Conservation (phyloP, 2,329 filamentous ascomycete genomes). For the Aspergillus amoenus region DNA sequence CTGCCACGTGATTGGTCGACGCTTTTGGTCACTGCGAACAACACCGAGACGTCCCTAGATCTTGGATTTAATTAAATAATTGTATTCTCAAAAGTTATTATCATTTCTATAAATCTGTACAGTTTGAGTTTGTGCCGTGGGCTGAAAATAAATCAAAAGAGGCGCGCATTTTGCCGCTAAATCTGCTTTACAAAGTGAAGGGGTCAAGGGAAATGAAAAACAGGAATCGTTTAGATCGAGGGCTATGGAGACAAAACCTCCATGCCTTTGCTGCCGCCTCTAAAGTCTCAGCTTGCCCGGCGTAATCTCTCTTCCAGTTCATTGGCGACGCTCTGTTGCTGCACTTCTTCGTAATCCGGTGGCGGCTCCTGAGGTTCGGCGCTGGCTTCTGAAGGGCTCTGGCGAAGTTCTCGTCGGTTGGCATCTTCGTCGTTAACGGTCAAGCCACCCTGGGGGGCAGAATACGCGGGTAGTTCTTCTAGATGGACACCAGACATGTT, state of each 20-base stretch:
- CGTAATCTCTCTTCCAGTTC: conserved; percentile 64
- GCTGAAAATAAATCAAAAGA: neutral
- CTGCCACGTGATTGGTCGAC: conserved; percentile 40
- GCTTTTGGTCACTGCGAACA: neutral
- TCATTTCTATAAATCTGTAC: neutral
- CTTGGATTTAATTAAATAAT: neutral
- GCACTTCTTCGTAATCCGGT: conserved; percentile 87
- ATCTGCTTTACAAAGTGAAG: neutral
- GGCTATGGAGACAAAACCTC: neutral
- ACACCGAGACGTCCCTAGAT: neutral
- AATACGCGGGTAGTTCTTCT: conserved; percentile 86
- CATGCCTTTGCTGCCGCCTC: neutral
- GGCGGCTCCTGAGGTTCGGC: conserved; percentile 69
- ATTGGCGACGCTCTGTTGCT: conserved; percentile 73
- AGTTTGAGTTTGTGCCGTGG: neutral
- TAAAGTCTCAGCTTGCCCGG: conserved; percentile 24
- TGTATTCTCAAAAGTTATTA: neutral
- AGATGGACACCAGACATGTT: conserved; percentile 68
- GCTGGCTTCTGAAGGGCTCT: conserved; percentile 25
- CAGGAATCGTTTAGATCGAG: neutral
- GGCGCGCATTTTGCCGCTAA: neutral
- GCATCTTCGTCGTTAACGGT: neutral
- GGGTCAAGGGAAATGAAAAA: neutral
- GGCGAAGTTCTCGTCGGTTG: conserved; percentile 13
- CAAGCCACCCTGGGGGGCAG: conserved; percentile 53